Evolutionary conservation across 2,329 filamentous ascomycete species (phyloP).

Genomic region (Xylariaceae sp.): DNA sequence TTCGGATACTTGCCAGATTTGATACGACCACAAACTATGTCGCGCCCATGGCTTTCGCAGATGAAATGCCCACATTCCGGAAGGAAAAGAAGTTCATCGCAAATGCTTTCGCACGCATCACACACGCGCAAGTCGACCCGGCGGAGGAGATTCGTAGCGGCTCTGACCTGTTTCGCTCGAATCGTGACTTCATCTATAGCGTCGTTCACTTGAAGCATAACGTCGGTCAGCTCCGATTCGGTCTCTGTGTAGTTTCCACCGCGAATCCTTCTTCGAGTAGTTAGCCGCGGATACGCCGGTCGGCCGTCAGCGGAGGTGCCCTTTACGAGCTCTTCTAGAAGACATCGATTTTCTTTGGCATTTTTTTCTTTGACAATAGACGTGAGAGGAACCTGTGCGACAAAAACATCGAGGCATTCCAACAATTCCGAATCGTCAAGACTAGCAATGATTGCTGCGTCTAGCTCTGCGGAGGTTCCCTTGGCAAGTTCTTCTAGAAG

Average conservation of each 20-base stretch:
- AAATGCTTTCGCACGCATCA: conserved; percentile 21
- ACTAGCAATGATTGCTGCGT: no score
- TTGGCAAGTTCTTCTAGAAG: no score
- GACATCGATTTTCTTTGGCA: no score
- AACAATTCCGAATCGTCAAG: no score
- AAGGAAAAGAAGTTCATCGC: conserved; percentile 28
- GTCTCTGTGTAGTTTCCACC: conserved; percentile 33
- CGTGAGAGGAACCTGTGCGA: no score
- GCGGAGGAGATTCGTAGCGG: conserved; percentile 21
- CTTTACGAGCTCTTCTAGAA: no score
- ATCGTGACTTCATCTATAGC: conserved; percentile 26
- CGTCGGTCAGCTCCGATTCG: conserved; percentile 30
- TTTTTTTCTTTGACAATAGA: no score
- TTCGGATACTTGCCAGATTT: conserved; percentile 8
- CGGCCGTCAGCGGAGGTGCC: no score
- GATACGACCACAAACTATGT: conserved; percentile 30
- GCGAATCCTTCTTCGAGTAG: conserved; percentile 7
- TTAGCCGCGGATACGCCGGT: conserved; percentile 15
- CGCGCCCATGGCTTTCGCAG: conserved; percentile 28
- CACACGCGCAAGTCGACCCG: not conserved
- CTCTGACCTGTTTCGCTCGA: conserved; percentile 24
- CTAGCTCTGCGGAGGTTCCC: no score
- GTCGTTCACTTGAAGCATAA: conserved; percentile 26
- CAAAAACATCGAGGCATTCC: no score
- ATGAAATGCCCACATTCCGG: conserved; percentile 41